Percentiles rank a stretch among this genome's conserved stretches.
Evolutionary conservation across 73 alveolate genomes (phyloP).

Genomic region (Symbiodinium pilosum): DNA sequence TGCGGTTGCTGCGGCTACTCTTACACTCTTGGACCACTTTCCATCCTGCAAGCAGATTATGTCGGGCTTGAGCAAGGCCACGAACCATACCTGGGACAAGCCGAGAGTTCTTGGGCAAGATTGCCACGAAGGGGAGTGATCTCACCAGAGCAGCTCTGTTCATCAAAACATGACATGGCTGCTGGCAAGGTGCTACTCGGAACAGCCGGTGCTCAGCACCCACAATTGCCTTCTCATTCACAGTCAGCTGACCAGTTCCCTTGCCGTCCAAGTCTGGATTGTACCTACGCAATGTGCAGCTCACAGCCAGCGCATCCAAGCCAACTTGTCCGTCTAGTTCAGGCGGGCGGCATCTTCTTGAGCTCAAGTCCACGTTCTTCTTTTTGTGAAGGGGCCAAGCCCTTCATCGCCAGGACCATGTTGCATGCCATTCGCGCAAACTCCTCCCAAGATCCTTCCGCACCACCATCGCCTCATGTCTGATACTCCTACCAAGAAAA

Average conservation of each 20-base stretch:
- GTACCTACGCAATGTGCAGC: conserved; percentile 9
- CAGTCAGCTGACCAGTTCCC: conserved; percentile 59
- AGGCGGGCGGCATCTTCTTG: conserved; percentile 31
- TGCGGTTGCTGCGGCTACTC: too few relatives aligned
- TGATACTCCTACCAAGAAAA: too few relatives aligned
- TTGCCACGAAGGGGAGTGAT: background rate
- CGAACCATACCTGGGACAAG: conserved; percentile 65
- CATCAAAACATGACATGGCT: background rate
- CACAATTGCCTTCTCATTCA: conserved; percentile 87
- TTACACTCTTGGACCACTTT: too few relatives aligned
- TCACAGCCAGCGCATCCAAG: background rate
- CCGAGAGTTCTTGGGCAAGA: background rate
- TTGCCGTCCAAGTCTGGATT: conserved; percentile 53
- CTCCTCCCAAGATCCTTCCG: conserved; percentile 61
- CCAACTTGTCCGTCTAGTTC: background rate
- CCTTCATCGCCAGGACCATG: conserved; percentile 51
- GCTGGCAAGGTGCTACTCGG: conserved; percentile 32
- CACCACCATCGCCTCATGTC: background rate
- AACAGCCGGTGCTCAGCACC: conserved; percentile 78
- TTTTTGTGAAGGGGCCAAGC: conserved; percentile 64
- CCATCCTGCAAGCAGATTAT: conserved; percentile 72
- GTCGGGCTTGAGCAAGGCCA: conserved; percentile 62
- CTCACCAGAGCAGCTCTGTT: background rate
- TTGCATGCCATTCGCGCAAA: conserved; percentile 91
- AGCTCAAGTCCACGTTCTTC: conserved; percentile 69